Evolutionary conservation across 2,329 filamentous ascomycete genomes (phyloP).

Genomic region (Ascochyta fabae): DNA sequence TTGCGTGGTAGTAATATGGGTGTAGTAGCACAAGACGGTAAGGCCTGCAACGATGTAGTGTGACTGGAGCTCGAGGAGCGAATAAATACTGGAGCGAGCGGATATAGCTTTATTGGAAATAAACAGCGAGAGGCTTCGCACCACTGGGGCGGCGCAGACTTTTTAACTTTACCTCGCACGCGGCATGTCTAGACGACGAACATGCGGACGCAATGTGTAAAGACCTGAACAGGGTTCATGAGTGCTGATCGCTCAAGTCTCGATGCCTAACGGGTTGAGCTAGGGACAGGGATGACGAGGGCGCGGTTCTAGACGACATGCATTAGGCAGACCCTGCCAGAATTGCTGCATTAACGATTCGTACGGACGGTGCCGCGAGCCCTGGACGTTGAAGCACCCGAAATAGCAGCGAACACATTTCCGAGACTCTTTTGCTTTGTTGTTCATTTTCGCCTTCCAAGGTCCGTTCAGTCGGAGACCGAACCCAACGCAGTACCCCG

Average conservation of each 20-base stretch:
- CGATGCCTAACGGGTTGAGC: slow-evolving; percentile 30
- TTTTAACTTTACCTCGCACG: slow-evolving; percentile 24
- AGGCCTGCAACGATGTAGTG: slow-evolving; percentile 16
- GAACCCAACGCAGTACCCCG: slow-evolving; percentile 11
- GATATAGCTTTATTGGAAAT: slow-evolving; percentile 17
- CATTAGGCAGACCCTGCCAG: slow-evolving; percentile 13
- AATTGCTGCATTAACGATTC: slow-evolving; percentile 17
- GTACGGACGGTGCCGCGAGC: slow-evolving; percentile 11
- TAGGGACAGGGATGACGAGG: slow-evolving; percentile 33
- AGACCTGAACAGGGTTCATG: slow-evolving; percentile 23
- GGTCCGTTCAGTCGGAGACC: slow-evolving; percentile 14
- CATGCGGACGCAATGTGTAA: slow-evolving; percentile 28
- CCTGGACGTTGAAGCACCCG: slow-evolving; percentile 14
- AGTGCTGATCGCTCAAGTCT: slow-evolving; percentile 32
- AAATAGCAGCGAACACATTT: slow-evolving; percentile 18
- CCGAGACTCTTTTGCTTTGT: slow-evolving; percentile 12
- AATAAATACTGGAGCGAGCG: slow-evolving; percentile 6
- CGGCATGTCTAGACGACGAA: slow-evolving; percentile 20
- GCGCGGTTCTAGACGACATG: slow-evolving; percentile 25
- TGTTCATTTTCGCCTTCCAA: slow-evolving; percentile 9
- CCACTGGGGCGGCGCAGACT: slow-evolving; percentile 27
- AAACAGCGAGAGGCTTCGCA: background rate
- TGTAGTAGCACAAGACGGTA: slow-evolving; percentile 10
- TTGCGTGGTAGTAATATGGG: slow-evolving; percentile 8
- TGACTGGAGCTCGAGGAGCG: slow-evolving; percentile 4